These are phyloP conservation scores for Lentinula raphanica DNA, from an alignment of 768 basidiomycete genomes.

Conservation along the genomic window DNA sequence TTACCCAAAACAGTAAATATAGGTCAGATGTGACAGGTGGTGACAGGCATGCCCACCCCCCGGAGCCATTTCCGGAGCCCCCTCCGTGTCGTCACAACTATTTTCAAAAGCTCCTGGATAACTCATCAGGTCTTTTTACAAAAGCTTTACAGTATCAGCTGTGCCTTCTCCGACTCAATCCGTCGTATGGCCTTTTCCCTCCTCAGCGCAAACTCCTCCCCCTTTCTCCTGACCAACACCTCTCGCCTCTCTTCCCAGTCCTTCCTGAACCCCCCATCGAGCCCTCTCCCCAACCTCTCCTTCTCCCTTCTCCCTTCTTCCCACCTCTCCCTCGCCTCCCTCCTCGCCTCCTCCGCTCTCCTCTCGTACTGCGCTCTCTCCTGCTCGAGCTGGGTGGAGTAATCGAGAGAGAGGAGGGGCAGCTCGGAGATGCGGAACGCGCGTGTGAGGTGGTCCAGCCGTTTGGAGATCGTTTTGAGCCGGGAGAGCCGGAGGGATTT, in stretches of 20 bases:
- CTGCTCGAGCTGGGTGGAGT: slow-evolving; percentile 62
- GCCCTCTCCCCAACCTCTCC: slow-evolving; percentile 64
- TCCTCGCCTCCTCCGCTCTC: slow-evolving; percentile 52
- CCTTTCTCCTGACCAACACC: slow-evolving; percentile 45
- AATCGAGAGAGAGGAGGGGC: too few relatives aligned
- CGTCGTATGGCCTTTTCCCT: slow-evolving; percentile 55
- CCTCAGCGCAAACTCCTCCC: slow-evolving; percentile 60
- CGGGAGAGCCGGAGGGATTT: slow-evolving; percentile 82
- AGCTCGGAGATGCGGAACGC: slow-evolving; percentile 92
- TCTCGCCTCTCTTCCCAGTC: slow-evolving; percentile 60
- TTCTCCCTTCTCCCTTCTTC: slow-evolving; percentile 69
- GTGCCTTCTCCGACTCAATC: slow-evolving; percentile 87
- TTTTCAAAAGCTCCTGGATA: too few relatives aligned
- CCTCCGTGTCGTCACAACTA: too few relatives aligned
- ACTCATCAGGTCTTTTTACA: too few relatives aligned
- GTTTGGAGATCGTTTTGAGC: slow-evolving; percentile 78
- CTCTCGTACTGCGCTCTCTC: slow-evolving; percentile 88
- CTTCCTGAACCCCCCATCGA: slow-evolving; percentile 60
- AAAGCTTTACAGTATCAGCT: too few relatives aligned
- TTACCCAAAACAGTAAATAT: too few relatives aligned
- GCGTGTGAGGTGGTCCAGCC: slow-evolving; percentile 92
- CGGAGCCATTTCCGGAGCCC: too few relatives aligned
- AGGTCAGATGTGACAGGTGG: too few relatives aligned
- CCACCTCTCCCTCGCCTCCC: slow-evolving; percentile 53
- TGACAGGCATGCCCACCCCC: too few relatives aligned